Base-by-base conservation (phyloP, 2,329 filamentous ascomycete genomes). In the Aspergillus eucalypticola region DNA sequence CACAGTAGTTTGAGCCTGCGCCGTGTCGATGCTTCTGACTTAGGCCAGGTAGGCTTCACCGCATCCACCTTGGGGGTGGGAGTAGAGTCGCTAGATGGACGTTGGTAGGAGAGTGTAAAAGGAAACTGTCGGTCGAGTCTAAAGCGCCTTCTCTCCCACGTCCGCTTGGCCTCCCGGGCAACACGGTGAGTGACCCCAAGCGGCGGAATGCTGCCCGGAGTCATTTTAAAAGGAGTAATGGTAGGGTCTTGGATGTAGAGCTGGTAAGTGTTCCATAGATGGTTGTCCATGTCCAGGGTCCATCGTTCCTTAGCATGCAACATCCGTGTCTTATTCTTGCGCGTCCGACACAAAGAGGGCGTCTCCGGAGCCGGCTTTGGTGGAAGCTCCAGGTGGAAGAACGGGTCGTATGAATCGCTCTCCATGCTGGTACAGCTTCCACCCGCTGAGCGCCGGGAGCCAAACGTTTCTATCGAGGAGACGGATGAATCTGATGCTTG, bases 221-320 rank as follows among this genome's bases (percentile, higher is more conserved):
- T 80, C 75, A 85, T 86, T 69, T 88, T 88, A 79, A 88, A 88
- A 0, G 86, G 86, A 1, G 86, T 89, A 51, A 88, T 82, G 3
- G 83, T 86, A 19, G 86, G 86, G 71, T 88, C 86, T 62, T 86
- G 84, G n/a, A 88, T 76, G 70, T 88, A 88, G 56, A 82, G 79
- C 75, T 87, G 84, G 73, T 88, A 89, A 8, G 84, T 86, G 69
- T 86, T 83, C 86, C 86, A 88, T 32, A 89, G 74, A 68, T 89
- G 86, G 58, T 84, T 81, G 69, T 89, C 86, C 85, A 88, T 88
- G 54, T 86, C 85, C 46, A 82, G 76, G 5, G 83, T 87, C 82
- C 86, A 89, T 42, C 71, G 69, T 68, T 69, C 65, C 64, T 63
- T 72, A 52, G 25, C 63, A 49, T 23, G 61, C 61, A 35, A 11